Conservation (phyloP, 768 basidiomycete species). For the Rubroboletus pulcherrimus region DNA sequence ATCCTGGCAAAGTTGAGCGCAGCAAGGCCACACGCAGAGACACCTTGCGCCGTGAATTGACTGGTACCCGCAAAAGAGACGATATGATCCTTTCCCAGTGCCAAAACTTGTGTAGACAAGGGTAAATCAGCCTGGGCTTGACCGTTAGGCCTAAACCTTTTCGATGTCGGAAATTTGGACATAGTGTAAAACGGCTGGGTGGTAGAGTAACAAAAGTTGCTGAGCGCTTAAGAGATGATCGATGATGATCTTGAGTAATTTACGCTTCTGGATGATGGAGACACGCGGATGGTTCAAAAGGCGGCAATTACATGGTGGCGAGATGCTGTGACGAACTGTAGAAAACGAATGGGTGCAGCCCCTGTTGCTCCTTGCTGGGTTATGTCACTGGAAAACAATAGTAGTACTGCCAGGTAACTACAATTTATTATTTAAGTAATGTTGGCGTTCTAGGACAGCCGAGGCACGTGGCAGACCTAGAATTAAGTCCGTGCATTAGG, state of each 20-base stretch:
- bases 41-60: constrained; percentile 47
- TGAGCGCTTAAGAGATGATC: not conserved
- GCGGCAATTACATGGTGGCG: not conserved
- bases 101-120: constrained; percentile 16
- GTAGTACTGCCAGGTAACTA: too few species aligned
- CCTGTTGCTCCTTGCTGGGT: too few species aligned
- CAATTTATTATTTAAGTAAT: too few species aligned
- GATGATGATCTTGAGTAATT: not conserved
- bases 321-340: not conserved
- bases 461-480: too few species aligned
- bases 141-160: not conserved
- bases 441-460: too few species aligned
- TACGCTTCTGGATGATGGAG: not conserved
- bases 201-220: not conserved
- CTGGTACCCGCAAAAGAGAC: constrained; percentile 50
- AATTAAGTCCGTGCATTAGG: too few species aligned
- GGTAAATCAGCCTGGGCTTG: not conserved
- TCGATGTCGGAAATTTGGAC: not conserved
- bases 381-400: too few species aligned
- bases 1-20: constrained; percentile 61
- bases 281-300: not conserved
- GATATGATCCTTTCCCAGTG: constrained; percentile 33
- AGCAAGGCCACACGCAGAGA: constrained; percentile 63
- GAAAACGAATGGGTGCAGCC: not conserved
- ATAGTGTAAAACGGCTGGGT: constrained; percentile 1